A percentile compares a stretch with the other conserved stretches of the same genome.
Evolutionary conservation across 1,284 basidiomycete genomes (phyloP).

Genomic region (Ustilago shanxiensis): DNA sequence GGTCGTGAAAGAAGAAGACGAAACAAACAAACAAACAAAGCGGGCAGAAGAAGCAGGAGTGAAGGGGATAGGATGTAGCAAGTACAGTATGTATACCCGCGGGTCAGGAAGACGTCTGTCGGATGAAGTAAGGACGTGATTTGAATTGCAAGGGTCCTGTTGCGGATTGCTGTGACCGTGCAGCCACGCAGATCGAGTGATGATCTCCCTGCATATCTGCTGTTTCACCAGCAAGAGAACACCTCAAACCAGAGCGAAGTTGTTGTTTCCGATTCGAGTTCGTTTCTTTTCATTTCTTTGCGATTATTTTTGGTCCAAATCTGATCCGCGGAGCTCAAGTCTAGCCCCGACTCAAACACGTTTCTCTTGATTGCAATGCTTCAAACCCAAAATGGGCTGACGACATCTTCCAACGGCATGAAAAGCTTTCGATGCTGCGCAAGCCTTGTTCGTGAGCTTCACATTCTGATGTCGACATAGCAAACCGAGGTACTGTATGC

Average conservation of each 20-base stretch:
- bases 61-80: not conserved
- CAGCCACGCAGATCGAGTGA: not conserved
- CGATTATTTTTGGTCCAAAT: not conserved
- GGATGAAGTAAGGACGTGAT: not conserved
- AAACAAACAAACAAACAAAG: too few species aligned
- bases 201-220: not conserved
- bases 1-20: not conserved
- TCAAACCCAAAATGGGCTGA: not conserved
- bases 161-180: not conserved
- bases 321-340: conserved; percentile 3
- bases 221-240: not conserved
- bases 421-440: too few species aligned
- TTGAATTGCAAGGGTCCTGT: not conserved
- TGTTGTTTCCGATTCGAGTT: too few species aligned
- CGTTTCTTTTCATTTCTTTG: too few species aligned
- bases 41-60: not conserved
- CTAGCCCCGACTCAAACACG: not conserved
- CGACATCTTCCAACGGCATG: too few species aligned
- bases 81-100: not conserved
- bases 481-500: too few species aligned
- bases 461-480: too few species aligned
- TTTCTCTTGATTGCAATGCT: not conserved
- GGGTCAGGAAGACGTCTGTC: not conserved
- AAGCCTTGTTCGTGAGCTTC: too few species aligned
- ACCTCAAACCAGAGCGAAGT: not conserved